Percentiles rank a stretch among this genome's conserved stretches.
Evolutionary conservation across 192 early-diverging fungal genomes (phyloP).

Genomic region (Linnemannia hyalina): DNA sequence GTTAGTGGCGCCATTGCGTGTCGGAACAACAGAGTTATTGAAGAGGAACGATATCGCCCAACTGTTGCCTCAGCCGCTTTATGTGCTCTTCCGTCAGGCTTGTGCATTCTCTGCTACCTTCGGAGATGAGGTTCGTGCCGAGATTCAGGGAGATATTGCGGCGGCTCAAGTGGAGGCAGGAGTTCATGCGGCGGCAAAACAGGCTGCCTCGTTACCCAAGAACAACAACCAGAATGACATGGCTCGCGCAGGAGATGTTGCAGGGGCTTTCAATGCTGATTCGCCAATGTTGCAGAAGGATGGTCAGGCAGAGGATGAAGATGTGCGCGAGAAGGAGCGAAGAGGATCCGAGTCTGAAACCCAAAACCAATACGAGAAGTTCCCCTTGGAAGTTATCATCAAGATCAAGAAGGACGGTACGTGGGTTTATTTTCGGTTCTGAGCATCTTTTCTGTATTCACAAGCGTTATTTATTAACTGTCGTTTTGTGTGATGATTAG

Average conservation of each 20-base stretch:
- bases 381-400: slow-evolving; percentile 31
- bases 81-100: slow-evolving; percentile 32
- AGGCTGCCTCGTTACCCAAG: neutral
- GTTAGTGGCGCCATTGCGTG: slow-evolving; percentile 20
- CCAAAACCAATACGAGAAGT: slow-evolving; percentile 22
- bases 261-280: neutral
- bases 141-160: slow-evolving; percentile 33
- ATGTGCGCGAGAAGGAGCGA: slow-evolving; percentile 1
- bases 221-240: neutral
- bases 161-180: slow-evolving; percentile 26
- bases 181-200: slow-evolving; percentile 8
- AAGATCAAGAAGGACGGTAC: slow-evolving; percentile 41
- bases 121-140: slow-evolving; percentile 35
- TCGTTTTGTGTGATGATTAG: neutral
- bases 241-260: neutral
- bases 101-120: slow-evolving; percentile 29
- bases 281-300: slow-evolving; percentile 28
- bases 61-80: slow-evolving; percentile 24
- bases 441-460: neutral
- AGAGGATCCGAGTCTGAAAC: slow-evolving; percentile 1
- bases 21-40: slow-evolving; percentile 12
- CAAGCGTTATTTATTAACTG: neutral
- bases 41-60: slow-evolving; percentile 32
- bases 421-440: neutral
- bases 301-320: slow-evolving; percentile 14